These are phyloP conservation scores for Cydonia oblonga DNA, from an alignment of 331 rosid genomes.

Conservation along the genomic window DNA sequence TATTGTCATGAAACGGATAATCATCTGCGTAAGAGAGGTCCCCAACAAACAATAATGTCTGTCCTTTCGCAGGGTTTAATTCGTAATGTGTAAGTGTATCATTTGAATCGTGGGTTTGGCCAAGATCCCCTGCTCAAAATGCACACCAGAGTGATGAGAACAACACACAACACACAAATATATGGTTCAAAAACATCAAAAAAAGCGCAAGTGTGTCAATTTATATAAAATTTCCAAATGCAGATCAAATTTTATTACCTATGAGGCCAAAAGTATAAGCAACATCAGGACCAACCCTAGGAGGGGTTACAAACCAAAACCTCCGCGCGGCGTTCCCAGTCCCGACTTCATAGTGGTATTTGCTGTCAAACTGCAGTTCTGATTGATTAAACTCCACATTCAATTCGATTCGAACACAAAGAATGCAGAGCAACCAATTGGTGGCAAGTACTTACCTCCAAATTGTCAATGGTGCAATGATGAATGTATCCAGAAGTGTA, in stretches of 20 bases:
- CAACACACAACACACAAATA: neutral
- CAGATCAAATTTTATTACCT: conserved; percentile 15
- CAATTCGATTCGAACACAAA: neutral
- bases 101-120: conserved; percentile 42
- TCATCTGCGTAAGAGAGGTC: conserved; percentile 45
- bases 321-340: conserved; percentile 19
- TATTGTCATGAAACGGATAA: conserved; percentile 43
- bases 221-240: neutral
- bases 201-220: neutral
- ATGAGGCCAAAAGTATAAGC: conserved; percentile 47
- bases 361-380: conserved; percentile 31
- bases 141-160: neutral
- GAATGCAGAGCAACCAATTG: neutral
- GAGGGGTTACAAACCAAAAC: conserved; percentile 42
- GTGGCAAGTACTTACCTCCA: conserved; percentile 27
- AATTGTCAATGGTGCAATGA: conserved; percentile 31
- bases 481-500: conserved; percentile 49
- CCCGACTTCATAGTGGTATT: conserved; percentile 40
- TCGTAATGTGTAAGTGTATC: conserved; percentile 44
- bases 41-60: conserved; percentile 37
- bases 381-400: neutral
- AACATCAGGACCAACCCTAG: conserved; percentile 41
- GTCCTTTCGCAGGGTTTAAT: conserved; percentile 33
- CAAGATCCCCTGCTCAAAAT: conserved; percentile 40
- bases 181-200: neutral